phyloP scores from a whole-genome alignment of 1,139 yeast genomes.

The Kurtzmaniella natalensis region DNA sequence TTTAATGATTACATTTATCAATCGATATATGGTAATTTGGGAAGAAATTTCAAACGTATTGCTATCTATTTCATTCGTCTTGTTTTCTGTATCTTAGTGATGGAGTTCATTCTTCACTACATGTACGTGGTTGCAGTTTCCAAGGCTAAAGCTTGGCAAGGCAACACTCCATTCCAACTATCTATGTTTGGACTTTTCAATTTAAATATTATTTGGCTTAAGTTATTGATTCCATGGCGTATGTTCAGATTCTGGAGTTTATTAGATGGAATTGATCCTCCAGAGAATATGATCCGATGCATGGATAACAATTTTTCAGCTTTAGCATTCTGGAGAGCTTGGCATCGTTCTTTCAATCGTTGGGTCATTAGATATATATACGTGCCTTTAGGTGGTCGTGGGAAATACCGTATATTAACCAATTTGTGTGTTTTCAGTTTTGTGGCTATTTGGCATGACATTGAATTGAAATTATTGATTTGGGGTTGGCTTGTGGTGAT shows the following conservation, averaged over 20 bases:
- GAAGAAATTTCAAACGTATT: conserved; percentile 46
- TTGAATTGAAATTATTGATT: conserved; percentile 72
- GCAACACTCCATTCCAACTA: conserved; percentile 85
- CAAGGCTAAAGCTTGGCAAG: conserved; percentile 83
- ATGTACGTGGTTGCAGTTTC: conserved; percentile 94
- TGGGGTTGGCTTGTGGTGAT: conserved; percentile 97
- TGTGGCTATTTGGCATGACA: conserved; percentile 98
- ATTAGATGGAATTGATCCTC: conserved; percentile 89
- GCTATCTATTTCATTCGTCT: conserved; percentile 64
- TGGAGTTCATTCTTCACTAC: conserved; percentile 86
- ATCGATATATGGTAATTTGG: conserved; percentile 40
- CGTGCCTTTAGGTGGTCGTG: conserved; percentile 83
- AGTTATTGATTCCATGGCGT: conserved; percentile 93
- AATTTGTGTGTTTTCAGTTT: conserved; percentile 88
- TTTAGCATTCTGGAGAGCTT: conserved; percentile 94
- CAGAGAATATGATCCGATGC: conserved; percentile 96
- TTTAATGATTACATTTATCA: conserved; percentile 90
- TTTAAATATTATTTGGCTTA: conserved; percentile 86
- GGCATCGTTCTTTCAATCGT: conserved; percentile 93
- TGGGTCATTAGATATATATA: conserved; percentile 85
- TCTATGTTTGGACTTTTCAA: conserved; percentile 93
- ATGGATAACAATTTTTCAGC: conserved; percentile 94
- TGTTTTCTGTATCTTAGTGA: conserved; percentile 65
- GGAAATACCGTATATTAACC: conserved; percentile 62
- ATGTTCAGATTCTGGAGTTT: conserved; percentile 90